Evolutionary conservation across 305 asterid species (phyloP), one percentile per base, ranked within the genome.

Genomic region (Nicotiana rustica): DNA sequence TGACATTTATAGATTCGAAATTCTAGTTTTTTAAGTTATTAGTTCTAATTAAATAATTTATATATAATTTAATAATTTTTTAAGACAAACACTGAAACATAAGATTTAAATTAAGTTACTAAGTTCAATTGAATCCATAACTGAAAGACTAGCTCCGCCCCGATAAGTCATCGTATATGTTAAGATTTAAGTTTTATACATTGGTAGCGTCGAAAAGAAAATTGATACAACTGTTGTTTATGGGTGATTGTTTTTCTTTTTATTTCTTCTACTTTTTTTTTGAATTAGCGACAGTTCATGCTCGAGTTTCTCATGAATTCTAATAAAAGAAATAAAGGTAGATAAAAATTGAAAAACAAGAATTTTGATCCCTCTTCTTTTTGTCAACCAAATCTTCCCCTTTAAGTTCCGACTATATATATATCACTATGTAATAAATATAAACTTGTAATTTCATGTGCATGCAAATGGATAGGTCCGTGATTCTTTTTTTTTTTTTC

Each of bases 371-470:
- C 18, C n/a, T 55, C n/a, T 67, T 14, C 5, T 67, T 33, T 14
- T 15, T 15, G 41, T 67, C 25, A 67, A 67, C 67, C 33, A 61
- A 61, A 61, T 19, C 31, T 61, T 18, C 5, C 31, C 18, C 18
- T 60, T n/a, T 60, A 3, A 8, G 18, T 55, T 55, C 49, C 10
- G 49, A 41, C 49, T 41, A 41, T 25, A 25, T 25, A 25, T 25
- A 25, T 52, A 49, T 12, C 19, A 57, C 10, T n/a, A 2, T 12
- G 9, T 65, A 29, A 65, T 67, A 5, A 67, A 6, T 25, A 49
- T 49, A 49, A 73, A 21, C 25, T 25, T 73, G 79, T 73, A 21
- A 49, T 14, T 71, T 73, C 79, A 73, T 14, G 79, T 73, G 9
- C 25, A 73, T 15, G 29, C 21, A 29, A 52, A 52, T 52, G 9